Evolutionary conservation across 768 basidiomycete genomes (phyloP).

Genomic region (Leccinellum albellum): DNA sequence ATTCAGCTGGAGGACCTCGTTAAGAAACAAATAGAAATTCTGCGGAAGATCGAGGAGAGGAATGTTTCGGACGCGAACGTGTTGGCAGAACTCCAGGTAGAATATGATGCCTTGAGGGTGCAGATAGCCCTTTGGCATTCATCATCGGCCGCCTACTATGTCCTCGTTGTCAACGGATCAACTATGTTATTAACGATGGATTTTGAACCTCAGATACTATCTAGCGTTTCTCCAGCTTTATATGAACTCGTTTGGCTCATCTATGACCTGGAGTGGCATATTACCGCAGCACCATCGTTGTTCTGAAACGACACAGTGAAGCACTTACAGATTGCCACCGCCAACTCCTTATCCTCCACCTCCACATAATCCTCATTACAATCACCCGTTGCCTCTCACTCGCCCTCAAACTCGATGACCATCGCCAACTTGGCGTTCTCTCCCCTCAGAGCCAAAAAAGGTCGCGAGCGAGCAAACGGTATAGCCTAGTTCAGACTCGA

Average conservation of each 20-base stretch:
- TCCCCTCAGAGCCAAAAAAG: constrained; percentile 36
- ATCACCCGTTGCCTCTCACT: constrained; percentile 86
- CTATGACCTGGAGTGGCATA: too few species aligned
- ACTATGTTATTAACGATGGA: too few species aligned
- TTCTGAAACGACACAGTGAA: neutral
- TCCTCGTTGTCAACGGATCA: neutral
- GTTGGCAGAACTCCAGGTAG: neutral
- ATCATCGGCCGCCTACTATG: neutral
- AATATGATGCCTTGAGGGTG: neutral
- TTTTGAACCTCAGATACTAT: too few species aligned
- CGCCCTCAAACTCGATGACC: constrained; percentile 85
- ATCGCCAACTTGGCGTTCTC: constrained; percentile 51
- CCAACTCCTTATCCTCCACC: constrained; percentile 34
- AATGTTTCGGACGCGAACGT: neutral
- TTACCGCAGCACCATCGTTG: neutral
- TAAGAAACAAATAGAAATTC: neutral
- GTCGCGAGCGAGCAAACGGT: constrained; percentile 14
- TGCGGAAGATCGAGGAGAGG: neutral
- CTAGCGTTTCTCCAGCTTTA: too few species aligned
- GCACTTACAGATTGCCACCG: constrained; percentile 11
- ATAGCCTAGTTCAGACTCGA: constrained; percentile 2
- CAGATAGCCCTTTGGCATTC: neutral
- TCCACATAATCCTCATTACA: constrained; percentile 90
- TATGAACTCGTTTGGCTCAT: too few species aligned
- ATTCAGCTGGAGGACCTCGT: neutral